A percentile compares a stretch with the other conserved stretches of the same genome.
These are phyloP conservation scores for Elsinoe australis DNA, from an alignment of 2,329 filamentous ascomycete species.

Conservation along the genomic window DNA sequence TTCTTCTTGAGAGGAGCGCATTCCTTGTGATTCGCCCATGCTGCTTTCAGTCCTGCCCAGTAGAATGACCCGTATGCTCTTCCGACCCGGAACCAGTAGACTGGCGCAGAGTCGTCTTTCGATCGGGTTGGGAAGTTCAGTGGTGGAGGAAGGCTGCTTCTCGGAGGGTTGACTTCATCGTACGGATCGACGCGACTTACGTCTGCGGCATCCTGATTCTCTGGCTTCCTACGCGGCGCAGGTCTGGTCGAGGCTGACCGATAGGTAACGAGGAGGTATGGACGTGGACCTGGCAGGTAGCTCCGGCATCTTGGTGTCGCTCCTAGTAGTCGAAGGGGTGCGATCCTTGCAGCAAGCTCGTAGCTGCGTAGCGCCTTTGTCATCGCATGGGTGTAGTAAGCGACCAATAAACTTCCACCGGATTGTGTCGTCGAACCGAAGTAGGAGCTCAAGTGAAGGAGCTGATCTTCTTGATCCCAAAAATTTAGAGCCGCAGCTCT, in stretches of 20 bases:
- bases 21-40: conserved; percentile 57
- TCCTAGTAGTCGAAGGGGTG: too few relatives aligned
- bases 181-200: not conserved
- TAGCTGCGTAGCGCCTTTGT: conserved; percentile 5
- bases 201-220: not conserved
- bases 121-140: conserved; percentile 55
- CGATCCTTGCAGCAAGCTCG: too few relatives aligned
- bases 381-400: conserved; percentile 14
- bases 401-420: too few relatives aligned
- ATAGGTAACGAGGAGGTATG: not conserved
- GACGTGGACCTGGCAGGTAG: too few relatives aligned
- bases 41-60: conserved; percentile 70
- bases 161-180: conserved; percentile 59
- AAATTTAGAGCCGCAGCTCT: not conserved
- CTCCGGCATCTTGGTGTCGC: too few relatives aligned
- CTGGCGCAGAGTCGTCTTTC: conserved; percentile 38
- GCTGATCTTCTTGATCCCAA: not conserved
- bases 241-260: not conserved
- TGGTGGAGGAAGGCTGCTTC: conserved; percentile 62
- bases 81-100: conserved; percentile 56
- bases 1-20: conserved; percentile 22
- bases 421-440: too few relatives aligned
- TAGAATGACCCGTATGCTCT: conserved; percentile 78
- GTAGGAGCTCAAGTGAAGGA: too few relatives aligned
- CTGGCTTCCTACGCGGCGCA: not conserved